These are phyloP conservation scores for Aspergillus fumigatiaffinis DNA, from an alignment of 2,329 filamentous ascomycete genomes.

Conservation along the genomic window DNA sequence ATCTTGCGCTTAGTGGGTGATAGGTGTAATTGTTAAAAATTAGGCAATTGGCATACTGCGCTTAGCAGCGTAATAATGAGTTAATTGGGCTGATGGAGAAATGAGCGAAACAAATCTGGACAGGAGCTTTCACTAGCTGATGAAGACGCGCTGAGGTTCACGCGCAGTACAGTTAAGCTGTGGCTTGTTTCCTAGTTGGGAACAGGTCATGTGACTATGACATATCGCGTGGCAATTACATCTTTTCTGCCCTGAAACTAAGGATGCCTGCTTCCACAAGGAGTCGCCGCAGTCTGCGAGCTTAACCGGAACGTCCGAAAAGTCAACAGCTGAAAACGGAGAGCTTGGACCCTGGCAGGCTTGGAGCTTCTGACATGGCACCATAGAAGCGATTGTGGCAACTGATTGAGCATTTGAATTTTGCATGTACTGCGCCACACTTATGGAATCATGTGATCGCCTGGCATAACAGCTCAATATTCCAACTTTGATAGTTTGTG, in stretches of 20 bases:
- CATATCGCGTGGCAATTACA: not conserved
- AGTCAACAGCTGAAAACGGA: slow-evolving; percentile 14
- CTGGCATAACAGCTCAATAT: not conserved
- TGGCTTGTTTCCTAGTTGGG: not conserved
- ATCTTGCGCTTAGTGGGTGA: not conserved
- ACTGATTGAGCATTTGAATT: not conserved
- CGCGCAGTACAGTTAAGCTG: not conserved
- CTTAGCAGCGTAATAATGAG: not conserved
- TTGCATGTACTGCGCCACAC: slow-evolving; percentile 17
- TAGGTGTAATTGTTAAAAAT: not conserved
- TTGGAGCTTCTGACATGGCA: slow-evolving; percentile 11
- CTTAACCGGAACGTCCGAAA: slow-evolving; percentile 10
- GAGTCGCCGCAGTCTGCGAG: not conserved
- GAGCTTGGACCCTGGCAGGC: not conserved
- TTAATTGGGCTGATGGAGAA: not conserved
- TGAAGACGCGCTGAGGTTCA: not conserved
- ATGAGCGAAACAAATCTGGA: not conserved
- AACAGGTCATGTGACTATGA: not conserved
- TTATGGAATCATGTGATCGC: not conserved
- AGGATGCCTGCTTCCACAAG: not conserved
- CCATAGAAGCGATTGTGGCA: slow-evolving; percentile 8
- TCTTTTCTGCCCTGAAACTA: not conserved
- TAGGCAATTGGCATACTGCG: not conserved
- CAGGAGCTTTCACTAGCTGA: not conserved
- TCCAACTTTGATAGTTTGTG: not conserved